Base-by-base conservation (phyloP, 495 filamentous ascomycete species). In the Penicillium simplicissimum region DNA sequence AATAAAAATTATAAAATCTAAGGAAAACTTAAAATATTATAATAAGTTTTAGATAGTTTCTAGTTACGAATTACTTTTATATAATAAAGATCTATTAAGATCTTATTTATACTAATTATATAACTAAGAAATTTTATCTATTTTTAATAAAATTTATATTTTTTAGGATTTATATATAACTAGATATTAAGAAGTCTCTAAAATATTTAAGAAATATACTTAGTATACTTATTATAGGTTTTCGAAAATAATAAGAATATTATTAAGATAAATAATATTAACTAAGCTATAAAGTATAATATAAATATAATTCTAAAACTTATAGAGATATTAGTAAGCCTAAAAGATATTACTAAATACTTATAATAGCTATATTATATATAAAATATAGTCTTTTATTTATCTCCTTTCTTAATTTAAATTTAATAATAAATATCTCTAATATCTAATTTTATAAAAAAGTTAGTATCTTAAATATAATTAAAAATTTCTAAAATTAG, bases 371-470 rank as follows among this genome's bases (percentile, higher is more conserved):
- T 37, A 36, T 56, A 56, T 11, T 23, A n/a, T 19, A 36, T 58
- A 8, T 34, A 17, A 51, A 58, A 58, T 9, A 28, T 48, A 48
- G 56, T 58, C 43, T 58, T 58, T 42, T 48, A 58, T 48, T 58
- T 31, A 19, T 58, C n/a, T 15, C 45, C 56, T 51, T 58, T n/a
- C n/a, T 51, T 43, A 19, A 58, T 58, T 10, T 36, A 23, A 48
- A 58, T 58, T 10, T 36, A 36, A 42, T 58, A 48, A 37, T 58
- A 58, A 11, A 36, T 35, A 23, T 58, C 31, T 51, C 14, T 42
- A 8, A 63, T 53, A 59, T 63, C 60, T 31, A 63, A 14, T 40
- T 63, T 63, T 6, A 9, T 58, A 21, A 59, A 63, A 17, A 21
- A 49, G 4, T 43, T 49, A 10, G 34, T 38, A 10, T 36, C 43